These are phyloP conservation scores for Boletellus sp. DNA, from an alignment of 768 basidiomycete species.

Conservation along the genomic window DNA sequence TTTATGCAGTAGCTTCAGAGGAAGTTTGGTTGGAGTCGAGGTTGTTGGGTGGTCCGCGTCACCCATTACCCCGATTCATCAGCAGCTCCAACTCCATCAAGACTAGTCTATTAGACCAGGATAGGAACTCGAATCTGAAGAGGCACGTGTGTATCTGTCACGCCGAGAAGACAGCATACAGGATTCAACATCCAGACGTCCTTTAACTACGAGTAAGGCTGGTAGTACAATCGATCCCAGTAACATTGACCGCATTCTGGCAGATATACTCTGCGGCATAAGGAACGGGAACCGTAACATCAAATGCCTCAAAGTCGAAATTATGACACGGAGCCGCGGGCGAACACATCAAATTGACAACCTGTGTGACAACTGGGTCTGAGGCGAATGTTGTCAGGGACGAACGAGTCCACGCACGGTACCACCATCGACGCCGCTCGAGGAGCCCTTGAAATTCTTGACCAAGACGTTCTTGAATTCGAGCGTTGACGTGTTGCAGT, in stretches of 20 bases:
- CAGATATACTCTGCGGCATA: not conserved
- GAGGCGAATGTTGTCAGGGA: not conserved
- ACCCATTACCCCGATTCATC: no score
- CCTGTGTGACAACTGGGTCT: not conserved
- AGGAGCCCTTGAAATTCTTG: not conserved
- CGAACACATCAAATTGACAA: not conserved
- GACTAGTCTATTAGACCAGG: no score
- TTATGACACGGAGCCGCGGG: not conserved
- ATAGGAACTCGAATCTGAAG: no score
- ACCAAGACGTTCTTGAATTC: not conserved
- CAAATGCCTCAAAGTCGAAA: not conserved
- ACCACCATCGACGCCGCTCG: not conserved
- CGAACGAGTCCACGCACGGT: not conserved
- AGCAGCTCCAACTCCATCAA: no score
- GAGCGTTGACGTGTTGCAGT: not conserved
- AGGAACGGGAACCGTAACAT: not conserved
- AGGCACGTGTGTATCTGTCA: no score
- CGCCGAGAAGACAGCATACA: no score
- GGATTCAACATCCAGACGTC: no score
- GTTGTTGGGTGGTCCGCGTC: no score
- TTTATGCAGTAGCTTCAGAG: no score
- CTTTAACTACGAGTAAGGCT: not conserved
- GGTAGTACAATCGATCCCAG: not conserved
- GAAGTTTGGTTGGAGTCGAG: no score
- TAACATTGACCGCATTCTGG: not conserved